These are phyloP conservation scores for Pistacia integerrima DNA, from an alignment of 345 rosid species.

Conservation along the genomic window DNA sequence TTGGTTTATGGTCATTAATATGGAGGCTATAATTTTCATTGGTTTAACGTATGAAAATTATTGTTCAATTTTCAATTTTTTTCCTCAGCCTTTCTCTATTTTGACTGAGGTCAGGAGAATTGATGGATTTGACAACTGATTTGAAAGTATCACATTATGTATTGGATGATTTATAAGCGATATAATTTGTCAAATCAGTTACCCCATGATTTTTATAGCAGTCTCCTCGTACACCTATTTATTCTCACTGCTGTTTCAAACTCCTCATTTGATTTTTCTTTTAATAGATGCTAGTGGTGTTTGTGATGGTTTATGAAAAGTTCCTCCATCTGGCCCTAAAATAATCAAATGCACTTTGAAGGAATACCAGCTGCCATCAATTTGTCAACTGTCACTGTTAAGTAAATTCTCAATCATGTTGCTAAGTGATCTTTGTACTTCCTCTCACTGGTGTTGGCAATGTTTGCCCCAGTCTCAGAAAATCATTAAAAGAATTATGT, in stretches of 20 bases:
- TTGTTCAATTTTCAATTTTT: neutral
- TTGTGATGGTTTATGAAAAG: constrained; percentile 4
- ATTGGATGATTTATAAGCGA: too few species aligned
- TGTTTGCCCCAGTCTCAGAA: neutral
- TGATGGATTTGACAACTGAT: neutral
- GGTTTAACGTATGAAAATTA: neutral
- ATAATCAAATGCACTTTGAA: neutral
- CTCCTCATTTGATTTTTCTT: neutral
- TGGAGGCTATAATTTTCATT: neutral
- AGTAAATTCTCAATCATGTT: neutral
- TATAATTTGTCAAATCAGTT: too few species aligned
- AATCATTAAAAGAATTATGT: neutral
- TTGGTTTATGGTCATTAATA: neutral
- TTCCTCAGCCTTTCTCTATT: neutral
- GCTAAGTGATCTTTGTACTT: neutral
- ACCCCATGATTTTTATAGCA: neutral
- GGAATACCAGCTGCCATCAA: neutral
- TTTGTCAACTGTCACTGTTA: neutral
- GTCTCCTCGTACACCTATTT: neutral
- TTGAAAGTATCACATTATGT: neutral
- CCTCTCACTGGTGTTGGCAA: neutral
- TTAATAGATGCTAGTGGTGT: neutral
- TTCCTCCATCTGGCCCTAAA: neutral
- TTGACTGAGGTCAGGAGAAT: neutral
- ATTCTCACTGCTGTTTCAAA: neutral